Conservation (phyloP, 2,329 filamentous ascomycete species). For the Stachybotrys echinatus region DNA sequence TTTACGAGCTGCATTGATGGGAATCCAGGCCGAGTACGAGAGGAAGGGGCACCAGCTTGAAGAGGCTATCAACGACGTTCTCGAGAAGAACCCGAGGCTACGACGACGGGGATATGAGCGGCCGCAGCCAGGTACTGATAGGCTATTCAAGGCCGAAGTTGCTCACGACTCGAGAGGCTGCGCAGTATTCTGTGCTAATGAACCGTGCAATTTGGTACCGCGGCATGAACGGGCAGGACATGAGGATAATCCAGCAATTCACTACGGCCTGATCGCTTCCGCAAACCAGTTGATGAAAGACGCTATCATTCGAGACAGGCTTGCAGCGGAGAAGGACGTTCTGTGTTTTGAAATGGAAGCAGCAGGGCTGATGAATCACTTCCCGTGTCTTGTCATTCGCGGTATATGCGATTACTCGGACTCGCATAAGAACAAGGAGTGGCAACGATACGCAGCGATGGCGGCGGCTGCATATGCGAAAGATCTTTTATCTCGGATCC, state of each 20-base stretch:
- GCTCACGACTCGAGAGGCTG: no score
- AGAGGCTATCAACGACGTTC: background rate
- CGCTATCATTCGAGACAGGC: background rate
- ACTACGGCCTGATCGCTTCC: background rate
- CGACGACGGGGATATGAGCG: no score
- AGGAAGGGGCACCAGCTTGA: background rate
- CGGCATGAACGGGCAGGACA: no score
- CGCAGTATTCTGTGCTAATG: no score
- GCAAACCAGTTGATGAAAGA: background rate
- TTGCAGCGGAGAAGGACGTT: background rate
- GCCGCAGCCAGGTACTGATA: no score
- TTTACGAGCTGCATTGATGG: conserved; percentile 1
- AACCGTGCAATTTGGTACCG: no score
- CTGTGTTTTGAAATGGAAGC: conserved; percentile 9
- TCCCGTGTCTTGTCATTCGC: conserved; percentile 27
- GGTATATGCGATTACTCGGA: conserved; percentile 34
- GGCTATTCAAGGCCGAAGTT: no score
- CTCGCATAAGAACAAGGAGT: conserved; percentile 18
- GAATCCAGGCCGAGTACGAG: background rate
- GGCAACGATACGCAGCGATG: conserved; percentile 28
- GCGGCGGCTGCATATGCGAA: conserved; percentile 19
- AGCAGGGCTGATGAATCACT: conserved; percentile 14
- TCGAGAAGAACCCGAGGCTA: background rate
- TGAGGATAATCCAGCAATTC: background rate
- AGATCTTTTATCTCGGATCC: conserved; percentile 1